These are phyloP conservation scores for Phaeotremella fagi DNA, from an alignment of 768 basidiomycete species.

Conservation along the genomic window DNA sequence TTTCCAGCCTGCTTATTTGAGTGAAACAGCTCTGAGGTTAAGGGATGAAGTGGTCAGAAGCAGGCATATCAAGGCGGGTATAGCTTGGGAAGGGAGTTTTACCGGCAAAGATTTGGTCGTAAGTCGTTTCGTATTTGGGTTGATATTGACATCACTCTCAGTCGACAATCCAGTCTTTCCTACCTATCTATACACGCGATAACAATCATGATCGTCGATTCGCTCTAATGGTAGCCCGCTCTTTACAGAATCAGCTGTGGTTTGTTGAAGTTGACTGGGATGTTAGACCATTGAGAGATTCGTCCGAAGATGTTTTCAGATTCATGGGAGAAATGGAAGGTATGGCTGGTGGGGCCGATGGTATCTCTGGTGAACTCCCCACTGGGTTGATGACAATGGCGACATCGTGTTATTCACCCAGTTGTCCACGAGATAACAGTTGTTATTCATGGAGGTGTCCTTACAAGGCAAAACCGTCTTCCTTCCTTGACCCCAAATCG, in stretches of 20 bases:
- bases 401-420: conserved; percentile 83
- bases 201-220: conserved; percentile 73
- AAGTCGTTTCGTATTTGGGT: conserved; percentile 45
- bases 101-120: conserved; percentile 94
- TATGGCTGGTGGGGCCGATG: conserved; percentile 31
- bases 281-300: conserved; percentile 70
- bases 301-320: conserved; percentile 89
- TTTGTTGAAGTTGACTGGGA: conserved; percentile 98
- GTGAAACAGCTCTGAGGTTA: conserved; percentile 81
- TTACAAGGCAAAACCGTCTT: conserved; percentile 30
- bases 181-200: conserved; percentile 73
- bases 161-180: conserved; percentile 83
- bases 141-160: conserved; percentile 39
- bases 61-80: conserved; percentile 85
- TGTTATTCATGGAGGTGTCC: conserved; percentile 78
- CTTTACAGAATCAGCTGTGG: conserved; percentile 85
- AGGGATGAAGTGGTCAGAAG: conserved; percentile 83
- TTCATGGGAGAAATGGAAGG: conserved; percentile 68
- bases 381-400: conserved; percentile 81
- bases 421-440: conserved; percentile 69
- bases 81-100: conserved; percentile 83
- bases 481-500: conserved; percentile 11
- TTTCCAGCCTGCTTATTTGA: conserved; percentile 80
- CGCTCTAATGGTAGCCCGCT: conserved; percentile 81
- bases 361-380: conserved; percentile 35